Percentiles rank a stretch among this genome's conserved stretches.
These are phyloP conservation scores for Sclerotinia subarctica DNA, from an alignment of 2,329 filamentous ascomycete genomes.

Conservation along the genomic window DNA sequence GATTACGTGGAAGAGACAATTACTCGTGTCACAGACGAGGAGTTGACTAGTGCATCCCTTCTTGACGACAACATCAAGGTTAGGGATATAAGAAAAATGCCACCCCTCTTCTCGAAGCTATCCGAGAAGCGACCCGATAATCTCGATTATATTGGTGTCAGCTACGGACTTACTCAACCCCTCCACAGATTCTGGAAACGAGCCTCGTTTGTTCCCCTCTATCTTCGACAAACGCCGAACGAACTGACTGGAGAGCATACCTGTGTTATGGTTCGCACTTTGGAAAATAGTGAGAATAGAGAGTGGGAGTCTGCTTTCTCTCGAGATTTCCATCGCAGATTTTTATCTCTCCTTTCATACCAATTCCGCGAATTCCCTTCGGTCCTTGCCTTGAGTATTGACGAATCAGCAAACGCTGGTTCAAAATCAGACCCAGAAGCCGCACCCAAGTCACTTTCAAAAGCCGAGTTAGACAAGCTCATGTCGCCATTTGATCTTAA, in stretches of 20 bases:
- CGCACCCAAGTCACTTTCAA: conserved; percentile 57
- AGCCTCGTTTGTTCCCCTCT: conserved; percentile 80
- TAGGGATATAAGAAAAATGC: conserved; percentile 86
- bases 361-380: conserved; percentile 83
- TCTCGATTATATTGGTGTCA: conserved; percentile 93
- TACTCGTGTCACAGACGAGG: conserved; percentile 75
- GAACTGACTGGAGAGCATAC: conserved; percentile 97
- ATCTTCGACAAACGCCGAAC: conserved; percentile 91
- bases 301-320: conserved; percentile 90
- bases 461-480: conserved; percentile 69
- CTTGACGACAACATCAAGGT: conserved; percentile 86
- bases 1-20: conserved; percentile 56
- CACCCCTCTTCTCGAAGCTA: conserved; percentile 85
- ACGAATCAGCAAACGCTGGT: conserved; percentile 76
- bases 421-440: conserved; percentile 62
- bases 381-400: conserved; percentile 77
- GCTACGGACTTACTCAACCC: conserved; percentile 81
- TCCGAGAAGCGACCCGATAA: conserved; percentile 74
- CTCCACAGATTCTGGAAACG: conserved; percentile 98
- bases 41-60: conserved; percentile 72
- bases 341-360: conserved; percentile 84
- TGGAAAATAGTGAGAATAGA: conserved; percentile 64
- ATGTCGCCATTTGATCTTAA: conserved; percentile 94
- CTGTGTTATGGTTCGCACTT: conserved; percentile 89
- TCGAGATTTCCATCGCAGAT: conserved; percentile 91